phyloP scores from a whole-genome alignment of 257 asterid genomes.

The Prunella vulgaris region DNA sequence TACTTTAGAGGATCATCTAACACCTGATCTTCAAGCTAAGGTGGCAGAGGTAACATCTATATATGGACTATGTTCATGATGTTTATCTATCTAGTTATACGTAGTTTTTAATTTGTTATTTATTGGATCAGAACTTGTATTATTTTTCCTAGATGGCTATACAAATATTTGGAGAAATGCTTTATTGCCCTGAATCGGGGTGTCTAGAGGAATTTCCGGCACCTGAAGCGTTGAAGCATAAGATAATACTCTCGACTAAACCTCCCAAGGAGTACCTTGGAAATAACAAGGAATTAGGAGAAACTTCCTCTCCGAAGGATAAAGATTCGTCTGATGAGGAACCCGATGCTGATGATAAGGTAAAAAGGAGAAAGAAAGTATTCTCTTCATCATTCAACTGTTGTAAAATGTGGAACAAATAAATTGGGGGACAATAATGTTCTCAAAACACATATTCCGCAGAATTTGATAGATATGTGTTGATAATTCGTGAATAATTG shows the following conservation, averaged over 20 bases:
- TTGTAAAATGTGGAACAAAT: background rate
- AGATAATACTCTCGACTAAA: conserved; percentile 73
- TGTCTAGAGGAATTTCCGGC: conserved; percentile 69
- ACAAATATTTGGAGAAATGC: conserved; percentile 62
- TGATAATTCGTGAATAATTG: background rate
- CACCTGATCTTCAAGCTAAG: conserved; percentile 77
- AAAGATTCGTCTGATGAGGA: conserved; percentile 59
- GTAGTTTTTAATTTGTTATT: background rate
- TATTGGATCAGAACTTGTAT: background rate
- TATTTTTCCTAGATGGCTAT: conserved; percentile 49
- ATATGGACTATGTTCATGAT: background rate
- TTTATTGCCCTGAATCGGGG: conserved; percentile 61
- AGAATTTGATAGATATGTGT: background rate
- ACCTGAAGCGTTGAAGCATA: conserved; percentile 59
- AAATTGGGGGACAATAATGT: background rate
- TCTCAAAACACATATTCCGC: background rate
- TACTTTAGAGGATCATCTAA: conserved; percentile 82
- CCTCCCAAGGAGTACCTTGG: conserved; percentile 88
- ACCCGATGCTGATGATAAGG: conserved; percentile 41
- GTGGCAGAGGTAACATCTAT: conserved; percentile 64
- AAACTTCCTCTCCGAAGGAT: conserved; percentile 37
- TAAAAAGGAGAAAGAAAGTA: conserved; percentile 10
- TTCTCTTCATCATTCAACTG: background rate
- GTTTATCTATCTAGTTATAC: background rate
- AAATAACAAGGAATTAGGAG: conserved; percentile 31